Base-by-base conservation (phyloP, 345 rosid species). In the Hibiscus trionum region DNA sequence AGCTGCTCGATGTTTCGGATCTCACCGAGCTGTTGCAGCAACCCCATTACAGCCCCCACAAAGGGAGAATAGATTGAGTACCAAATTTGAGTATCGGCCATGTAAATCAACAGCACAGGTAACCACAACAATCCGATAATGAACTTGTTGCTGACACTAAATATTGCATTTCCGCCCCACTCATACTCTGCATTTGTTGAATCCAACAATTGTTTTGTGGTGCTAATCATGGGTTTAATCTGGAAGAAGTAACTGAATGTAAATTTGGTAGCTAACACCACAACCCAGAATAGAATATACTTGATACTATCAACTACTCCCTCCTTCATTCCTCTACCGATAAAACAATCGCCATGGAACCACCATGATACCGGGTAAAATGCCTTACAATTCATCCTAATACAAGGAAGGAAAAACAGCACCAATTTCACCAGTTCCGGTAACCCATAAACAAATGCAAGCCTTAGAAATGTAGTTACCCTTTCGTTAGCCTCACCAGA, bases 41-140 rank as follows among this genome's bases (percentile, higher is more conserved):
- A 76, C 60, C 98, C 98, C 65, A 91, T 92, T 17, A 77, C 78
- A 33, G 93, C 97, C 47, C 98, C 98, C 70, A 85, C 90, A 49
- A 91, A 80, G 2, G 97, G 86, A 26, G 98, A 94, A 81, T 80
- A 94, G 66, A 91, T 88, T 0, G 96, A 82, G 55, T 85, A 94
- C 96, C 96, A 94, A 74, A 94, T 89, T 87, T 91, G 97, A 79
- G 89, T 79, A 86, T 94, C 98, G 89, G 90, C 86, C 75, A 88
- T 72, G 77, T 94, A 94, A 70, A 94, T 84, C 75, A 86, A 82
- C 70, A 88, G 80, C 56, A 94, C 96, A 37, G 97, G 98, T 72
- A 85, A 73, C 97, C 98, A 94, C 76, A 94, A 68, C 75, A 90
- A 80, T 24, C 81, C 87, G 5, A 90, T 90, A 17, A 93, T 84